A percentile compares a stretch with the other conserved stretches of the same genome.
Evolutionary conservation across 352 stramenopile species (phyloP).

Genomic region (Phytopythium delawarense): DNA sequence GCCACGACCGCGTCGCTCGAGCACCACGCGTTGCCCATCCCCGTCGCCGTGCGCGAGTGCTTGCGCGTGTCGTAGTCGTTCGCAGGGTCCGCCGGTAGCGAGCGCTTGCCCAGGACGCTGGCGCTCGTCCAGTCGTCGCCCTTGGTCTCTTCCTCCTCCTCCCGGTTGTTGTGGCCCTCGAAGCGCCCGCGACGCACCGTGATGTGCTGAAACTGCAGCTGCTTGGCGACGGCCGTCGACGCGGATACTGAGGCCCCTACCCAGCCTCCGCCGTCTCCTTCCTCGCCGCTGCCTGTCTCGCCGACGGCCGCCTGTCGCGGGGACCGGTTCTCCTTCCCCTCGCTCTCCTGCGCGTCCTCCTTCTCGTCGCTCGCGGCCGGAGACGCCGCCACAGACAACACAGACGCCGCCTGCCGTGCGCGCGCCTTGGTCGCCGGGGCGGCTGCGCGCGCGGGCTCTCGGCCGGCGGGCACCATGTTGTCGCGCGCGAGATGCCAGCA

Average conservation of each 20-base stretch:
- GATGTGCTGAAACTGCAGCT: slow-evolving; percentile 12
- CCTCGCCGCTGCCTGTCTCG: slow-evolving; percentile 4
- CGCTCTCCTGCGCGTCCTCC: slow-evolving; percentile 10
- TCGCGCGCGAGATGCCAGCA: neutral
- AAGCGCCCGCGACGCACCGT: neutral
- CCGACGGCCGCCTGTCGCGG: slow-evolving; percentile 3
- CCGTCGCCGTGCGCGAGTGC: neutral
- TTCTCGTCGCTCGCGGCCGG: slow-evolving; percentile 3
- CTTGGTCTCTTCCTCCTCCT: slow-evolving; percentile 3
- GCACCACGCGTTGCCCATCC: slow-evolving; percentile 7
- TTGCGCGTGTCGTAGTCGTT: slow-evolving; percentile 2
- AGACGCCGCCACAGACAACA: neutral
- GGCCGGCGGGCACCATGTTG: neutral
- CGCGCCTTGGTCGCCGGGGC: neutral
- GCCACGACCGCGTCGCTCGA: slow-evolving; percentile 1
- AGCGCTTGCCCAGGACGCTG: slow-evolving; percentile 5
- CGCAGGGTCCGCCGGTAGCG: neutral
- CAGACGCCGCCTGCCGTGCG: neutral
- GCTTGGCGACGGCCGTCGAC: slow-evolving; percentile 1
- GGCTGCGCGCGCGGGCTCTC: neutral
- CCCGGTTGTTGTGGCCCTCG: neutral
- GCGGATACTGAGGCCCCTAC: neutral
- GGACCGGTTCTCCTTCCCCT: slow-evolving; percentile 22
- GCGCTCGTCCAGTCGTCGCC: neutral
- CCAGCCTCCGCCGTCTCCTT: neutral